Percentiles rank a stretch among this genome's conserved stretches.
These are phyloP conservation scores for Mucor indicus DNA, from an alignment of 371 early-diverging fungal genomes.

Conservation along the genomic window DNA sequence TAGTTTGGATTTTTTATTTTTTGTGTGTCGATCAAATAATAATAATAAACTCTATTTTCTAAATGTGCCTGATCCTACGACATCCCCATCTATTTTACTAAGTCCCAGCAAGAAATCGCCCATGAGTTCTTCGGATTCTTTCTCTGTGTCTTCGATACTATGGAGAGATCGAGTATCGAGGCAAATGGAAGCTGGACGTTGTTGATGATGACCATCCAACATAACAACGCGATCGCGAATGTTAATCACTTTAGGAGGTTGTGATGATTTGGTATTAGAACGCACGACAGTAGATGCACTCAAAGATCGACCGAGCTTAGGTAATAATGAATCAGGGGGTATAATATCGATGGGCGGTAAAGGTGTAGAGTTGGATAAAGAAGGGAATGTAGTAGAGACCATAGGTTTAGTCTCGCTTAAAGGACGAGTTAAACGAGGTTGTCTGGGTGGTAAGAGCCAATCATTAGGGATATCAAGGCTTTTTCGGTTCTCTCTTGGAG, in stretches of 20 bases:
- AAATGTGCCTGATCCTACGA: constrained; percentile 39
- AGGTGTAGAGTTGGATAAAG: constrained; percentile 40
- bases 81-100: constrained; percentile 38
- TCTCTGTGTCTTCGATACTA: constrained; percentile 16
- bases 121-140: constrained; percentile 29
- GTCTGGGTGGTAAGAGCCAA: constrained; percentile 27
- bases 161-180: constrained; percentile 35
- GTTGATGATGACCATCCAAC: too few species aligned
- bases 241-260: constrained; percentile 18
- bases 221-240: constrained; percentile 17
- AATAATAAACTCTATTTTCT: too few species aligned
- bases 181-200: constrained; percentile 40
- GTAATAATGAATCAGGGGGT: background rate
- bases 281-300: constrained; percentile 9
- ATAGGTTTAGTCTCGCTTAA: constrained; percentile 33
- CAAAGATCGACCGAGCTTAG: constrained; percentile 21
- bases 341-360: constrained; percentile 8
- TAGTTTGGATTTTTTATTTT: too few species aligned
- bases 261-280: too few species aligned
- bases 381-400: constrained; percentile 42
- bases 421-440: background rate
- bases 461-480: constrained; percentile 40
- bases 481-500: constrained; percentile 20
- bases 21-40: too few species aligned
- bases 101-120: constrained; percentile 46